Percentiles rank a stretch among this genome's conserved stretches.
Conservation (phyloP, 805 yeast genomes). For the Candida ulmi region DNA sequence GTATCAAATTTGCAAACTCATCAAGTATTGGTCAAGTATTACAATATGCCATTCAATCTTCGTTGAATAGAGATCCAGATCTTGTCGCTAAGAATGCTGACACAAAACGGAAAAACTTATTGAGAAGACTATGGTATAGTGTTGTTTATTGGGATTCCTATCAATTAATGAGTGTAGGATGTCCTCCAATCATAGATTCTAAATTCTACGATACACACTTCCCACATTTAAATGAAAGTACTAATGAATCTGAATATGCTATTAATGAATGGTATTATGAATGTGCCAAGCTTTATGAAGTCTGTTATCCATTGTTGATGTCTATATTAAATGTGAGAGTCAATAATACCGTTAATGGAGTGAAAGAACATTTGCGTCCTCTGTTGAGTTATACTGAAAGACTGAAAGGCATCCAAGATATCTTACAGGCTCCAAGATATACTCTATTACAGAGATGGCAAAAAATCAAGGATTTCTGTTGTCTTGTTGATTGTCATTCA, state of each 20-base stretch:
- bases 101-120: constrained; percentile 9
- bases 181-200: constrained; percentile 18
- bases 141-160: constrained; percentile 16
- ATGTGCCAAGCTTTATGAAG: constrained; percentile 8
- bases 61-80: constrained; percentile 20
- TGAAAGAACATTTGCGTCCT: constrained; percentile 9
- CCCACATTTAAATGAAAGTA: constrained; percentile 20
- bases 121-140: constrained; percentile 22
- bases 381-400: constrained; percentile 6
- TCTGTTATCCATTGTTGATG: constrained; percentile 14
- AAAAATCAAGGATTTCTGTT: constrained; percentile 8
- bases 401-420: constrained; percentile 7
- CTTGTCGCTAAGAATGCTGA: not conserved
- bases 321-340: constrained; percentile 14
- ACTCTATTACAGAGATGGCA: constrained; percentile 13
- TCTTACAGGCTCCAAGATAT: constrained; percentile 12
- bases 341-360: constrained; percentile 11
- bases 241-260: constrained; percentile 14
- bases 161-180: constrained; percentile 16
- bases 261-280: constrained; percentile 14
- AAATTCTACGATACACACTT: constrained; percentile 19
- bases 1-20: constrained; percentile 13
- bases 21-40: constrained; percentile 17
- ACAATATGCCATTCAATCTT: constrained; percentile 16
- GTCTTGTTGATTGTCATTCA: constrained; percentile 9